phyloP scores from a whole-genome alignment of 75 land plant genomes.

The Chamaecyparis obtusa region DNA sequence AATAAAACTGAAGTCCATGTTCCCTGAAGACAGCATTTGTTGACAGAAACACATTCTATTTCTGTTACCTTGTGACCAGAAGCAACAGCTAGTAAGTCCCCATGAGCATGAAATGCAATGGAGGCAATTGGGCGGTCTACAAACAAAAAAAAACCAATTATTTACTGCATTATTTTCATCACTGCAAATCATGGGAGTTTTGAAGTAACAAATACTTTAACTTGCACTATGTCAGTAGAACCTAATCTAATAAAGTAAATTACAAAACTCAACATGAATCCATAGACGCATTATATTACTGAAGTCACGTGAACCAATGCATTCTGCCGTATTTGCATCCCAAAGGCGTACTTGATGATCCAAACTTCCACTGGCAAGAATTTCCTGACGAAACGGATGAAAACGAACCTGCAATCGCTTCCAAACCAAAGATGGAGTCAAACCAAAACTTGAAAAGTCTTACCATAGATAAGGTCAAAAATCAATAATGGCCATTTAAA shows the following conservation, averaged over 20 bases:
- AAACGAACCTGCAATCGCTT: slow-evolving; percentile 70
- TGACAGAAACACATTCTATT: neutral
- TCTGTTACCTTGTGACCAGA: slow-evolving; percentile 84
- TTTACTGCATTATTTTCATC: neutral
- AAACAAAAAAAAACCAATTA: neutral
- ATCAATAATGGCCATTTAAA: neutral
- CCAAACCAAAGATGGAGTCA: neutral
- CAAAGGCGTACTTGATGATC: slow-evolving; percentile 97
- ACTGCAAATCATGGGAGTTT: neutral
- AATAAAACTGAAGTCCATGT: neutral
- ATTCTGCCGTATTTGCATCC: slow-evolving; percentile 87
- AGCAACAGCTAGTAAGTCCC: slow-evolving; percentile 91
- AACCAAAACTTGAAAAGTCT: slow-evolving; percentile 5
- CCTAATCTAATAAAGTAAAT: neutral
- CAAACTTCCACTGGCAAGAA: slow-evolving; percentile 96
- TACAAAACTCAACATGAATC: neutral
- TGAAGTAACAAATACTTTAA: neutral
- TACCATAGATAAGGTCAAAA: neutral
- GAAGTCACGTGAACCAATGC: slow-evolving; percentile 85
- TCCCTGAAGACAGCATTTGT: neutral
- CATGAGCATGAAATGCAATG: slow-evolving; percentile 95
- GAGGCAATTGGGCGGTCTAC: slow-evolving; percentile 98
- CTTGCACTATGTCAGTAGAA: neutral
- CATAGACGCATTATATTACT: slow-evolving; percentile 41
- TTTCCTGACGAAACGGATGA: slow-evolving; percentile 76